A percentile compares a stretch with the other conserved stretches of the same genome.
These are phyloP conservation scores for Colletotrichum sp. DNA, from an alignment of 2,329 filamentous ascomycete genomes.

Conservation along the genomic window DNA sequence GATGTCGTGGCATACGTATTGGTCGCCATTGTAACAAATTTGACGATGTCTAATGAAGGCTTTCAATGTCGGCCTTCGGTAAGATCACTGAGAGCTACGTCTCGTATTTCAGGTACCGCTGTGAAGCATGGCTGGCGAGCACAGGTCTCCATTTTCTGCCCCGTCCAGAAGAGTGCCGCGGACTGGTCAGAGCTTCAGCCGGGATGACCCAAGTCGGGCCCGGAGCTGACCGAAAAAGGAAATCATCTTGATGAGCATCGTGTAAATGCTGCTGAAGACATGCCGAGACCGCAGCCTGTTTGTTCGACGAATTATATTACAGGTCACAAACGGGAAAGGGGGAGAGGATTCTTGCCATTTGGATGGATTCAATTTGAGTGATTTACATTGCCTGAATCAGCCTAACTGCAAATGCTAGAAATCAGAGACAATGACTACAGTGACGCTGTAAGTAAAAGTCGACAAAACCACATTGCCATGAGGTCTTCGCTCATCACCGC, in stretches of 20 bases:
- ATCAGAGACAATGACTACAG: background rate
- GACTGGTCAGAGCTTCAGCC: background rate
- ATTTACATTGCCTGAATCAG: background rate
- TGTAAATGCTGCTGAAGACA: background rate
- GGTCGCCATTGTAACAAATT: background rate
- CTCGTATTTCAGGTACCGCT: background rate
- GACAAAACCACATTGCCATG: background rate
- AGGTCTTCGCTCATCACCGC: background rate
- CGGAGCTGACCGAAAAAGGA: background rate
- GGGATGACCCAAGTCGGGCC: background rate
- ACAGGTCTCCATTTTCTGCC: background rate
- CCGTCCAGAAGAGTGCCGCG: background rate
- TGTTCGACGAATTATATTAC: background rate
- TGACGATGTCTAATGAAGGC: rapidly evolving
- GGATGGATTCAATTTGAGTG: background rate
- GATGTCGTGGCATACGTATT: background rate
- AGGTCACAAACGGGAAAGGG: background rate
- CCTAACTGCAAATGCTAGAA: background rate
- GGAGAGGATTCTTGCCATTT: background rate
- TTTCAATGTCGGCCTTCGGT: background rate
- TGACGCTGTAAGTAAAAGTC: background rate
- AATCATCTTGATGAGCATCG: background rate
- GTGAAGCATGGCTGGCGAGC: background rate
- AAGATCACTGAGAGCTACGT: background rate
- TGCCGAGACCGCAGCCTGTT: background rate